phyloP scores from a whole-genome alignment of 805 yeast genomes.

The Blastobotrys parvus region DNA sequence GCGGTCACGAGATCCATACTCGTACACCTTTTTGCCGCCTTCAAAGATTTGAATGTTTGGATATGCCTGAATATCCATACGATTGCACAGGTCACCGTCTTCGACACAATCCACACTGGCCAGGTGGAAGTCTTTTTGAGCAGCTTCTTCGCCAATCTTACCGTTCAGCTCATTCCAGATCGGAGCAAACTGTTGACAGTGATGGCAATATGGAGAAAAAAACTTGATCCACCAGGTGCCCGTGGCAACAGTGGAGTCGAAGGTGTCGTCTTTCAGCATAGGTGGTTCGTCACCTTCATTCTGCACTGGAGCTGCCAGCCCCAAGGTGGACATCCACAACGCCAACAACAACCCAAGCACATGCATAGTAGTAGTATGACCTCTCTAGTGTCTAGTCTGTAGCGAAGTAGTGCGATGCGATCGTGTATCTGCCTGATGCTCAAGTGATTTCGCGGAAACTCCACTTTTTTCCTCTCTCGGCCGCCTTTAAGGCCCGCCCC shows the following conservation, averaged over 20 bases:
- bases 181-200: constrained; percentile 75
- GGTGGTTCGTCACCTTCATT: constrained; percentile 32
- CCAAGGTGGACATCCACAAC: no score
- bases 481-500: no score
- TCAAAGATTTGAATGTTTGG: constrained; percentile 64
- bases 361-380: no score
- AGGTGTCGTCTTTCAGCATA: constrained; percentile 41
- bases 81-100: constrained; percentile 75
- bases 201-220: constrained; percentile 82
- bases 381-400: no score
- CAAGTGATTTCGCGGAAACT: no score
- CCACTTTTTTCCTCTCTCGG: no score
- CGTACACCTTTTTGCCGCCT: constrained; percentile 25
- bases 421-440: no score
- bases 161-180: constrained; percentile 65
- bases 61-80: constrained; percentile 54
- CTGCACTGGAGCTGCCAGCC: constrained; percentile 3
- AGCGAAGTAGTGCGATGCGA: no score
- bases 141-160: constrained; percentile 35
- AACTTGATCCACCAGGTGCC: constrained; percentile 77
- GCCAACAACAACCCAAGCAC: no score
- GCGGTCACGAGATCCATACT: constrained; percentile 9
- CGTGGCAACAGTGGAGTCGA: constrained; percentile 39
- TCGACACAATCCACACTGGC: constrained; percentile 78
- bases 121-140: constrained; percentile 45